phyloP scores from a whole-genome alignment of 2,329 filamentous ascomycete genomes.

The Aspergillus floridensis region DNA sequence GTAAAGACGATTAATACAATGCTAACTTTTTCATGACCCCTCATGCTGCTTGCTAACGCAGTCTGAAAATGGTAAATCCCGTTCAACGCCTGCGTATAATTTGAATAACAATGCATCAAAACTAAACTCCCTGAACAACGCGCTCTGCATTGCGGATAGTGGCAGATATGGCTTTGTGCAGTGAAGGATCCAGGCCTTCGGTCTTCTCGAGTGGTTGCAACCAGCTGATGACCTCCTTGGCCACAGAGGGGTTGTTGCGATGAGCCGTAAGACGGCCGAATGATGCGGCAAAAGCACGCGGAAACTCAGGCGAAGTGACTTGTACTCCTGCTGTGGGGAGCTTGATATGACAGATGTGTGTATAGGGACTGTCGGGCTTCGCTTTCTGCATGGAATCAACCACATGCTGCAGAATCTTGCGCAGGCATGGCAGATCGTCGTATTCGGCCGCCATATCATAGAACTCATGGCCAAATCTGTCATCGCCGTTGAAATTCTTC shows the following conservation, averaged over 20 bases:
- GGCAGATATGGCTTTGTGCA: constrained; percentile 52
- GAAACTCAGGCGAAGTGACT: constrained; percentile 66
- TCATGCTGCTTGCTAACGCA: constrained; percentile 3
- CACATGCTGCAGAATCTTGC: constrained; percentile 70
- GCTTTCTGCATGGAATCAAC: constrained; percentile 59
- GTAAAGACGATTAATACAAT: constrained; percentile 35
- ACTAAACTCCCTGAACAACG: constrained; percentile 24
- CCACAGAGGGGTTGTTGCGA: constrained; percentile 42
- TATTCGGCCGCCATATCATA: constrained; percentile 78
- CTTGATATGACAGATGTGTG: constrained; percentile 68
- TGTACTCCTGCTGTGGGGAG: constrained; percentile 67
- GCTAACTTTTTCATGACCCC: constrained; percentile 20
- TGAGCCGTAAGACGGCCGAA: constrained; percentile 61
- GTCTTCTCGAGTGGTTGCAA: constrained; percentile 47
- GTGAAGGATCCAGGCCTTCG: constrained; percentile 51
- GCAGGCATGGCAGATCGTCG: constrained; percentile 61
- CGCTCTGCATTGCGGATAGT: constrained; percentile 38
- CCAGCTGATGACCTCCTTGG: constrained; percentile 49
- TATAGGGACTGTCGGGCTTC: constrained; percentile 61
- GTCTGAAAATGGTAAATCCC: constrained; percentile 10
- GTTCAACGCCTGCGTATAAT: constrained; percentile 25
- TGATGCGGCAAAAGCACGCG: constrained; percentile 64
- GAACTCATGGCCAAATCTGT: constrained; percentile 68
- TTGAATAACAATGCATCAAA: constrained; percentile 8
- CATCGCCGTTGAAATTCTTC: constrained; percentile 70